Percentiles rank a stretch among this genome's conserved stretches.
phyloP scores from a whole-genome alignment of 1,284 basidiomycete genomes.

The Amylostereum areolatum region DNA sequence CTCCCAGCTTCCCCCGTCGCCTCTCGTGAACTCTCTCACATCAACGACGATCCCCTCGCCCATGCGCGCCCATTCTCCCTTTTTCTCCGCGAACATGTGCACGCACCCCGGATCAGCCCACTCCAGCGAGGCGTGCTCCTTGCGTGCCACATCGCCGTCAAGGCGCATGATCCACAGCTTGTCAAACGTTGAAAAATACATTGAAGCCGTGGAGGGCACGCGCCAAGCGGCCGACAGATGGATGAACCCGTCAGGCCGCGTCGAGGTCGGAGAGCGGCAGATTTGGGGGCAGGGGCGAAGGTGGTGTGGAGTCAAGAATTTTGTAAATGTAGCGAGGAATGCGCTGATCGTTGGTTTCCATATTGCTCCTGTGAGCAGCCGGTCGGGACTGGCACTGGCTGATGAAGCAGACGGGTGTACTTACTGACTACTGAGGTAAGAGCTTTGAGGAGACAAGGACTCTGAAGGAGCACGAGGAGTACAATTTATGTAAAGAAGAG shows the following conservation, averaged over 20 bases:
- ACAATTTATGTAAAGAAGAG: too few species aligned
- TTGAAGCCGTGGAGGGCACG: constrained; percentile 6
- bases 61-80: constrained; percentile 15
- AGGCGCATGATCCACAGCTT: constrained; percentile 11
- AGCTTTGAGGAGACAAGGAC: too few species aligned
- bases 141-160: constrained; percentile 6
- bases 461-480: too few species aligned
- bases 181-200: constrained; percentile 5
- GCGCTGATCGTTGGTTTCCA: background rate
- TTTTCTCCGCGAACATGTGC: constrained; percentile 14
- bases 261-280: constrained; percentile 11
- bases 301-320: constrained; percentile 10
- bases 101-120: constrained; percentile 16
- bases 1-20: constrained; percentile 21
- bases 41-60: constrained; percentile 23
- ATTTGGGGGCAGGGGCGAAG: constrained; percentile 9
- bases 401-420: too few species aligned
- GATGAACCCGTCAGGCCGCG: constrained; percentile 12
- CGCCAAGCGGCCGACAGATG: constrained; percentile 11
- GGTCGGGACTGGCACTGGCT: too few species aligned
- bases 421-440: too few species aligned
- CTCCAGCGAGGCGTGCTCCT: constrained; percentile 6
- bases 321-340: constrained; percentile 12
- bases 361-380: too few species aligned
- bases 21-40: constrained; percentile 17